Conservation (phyloP, 768 basidiomycete species). For the Phlebiopsis gigantea region DNA sequence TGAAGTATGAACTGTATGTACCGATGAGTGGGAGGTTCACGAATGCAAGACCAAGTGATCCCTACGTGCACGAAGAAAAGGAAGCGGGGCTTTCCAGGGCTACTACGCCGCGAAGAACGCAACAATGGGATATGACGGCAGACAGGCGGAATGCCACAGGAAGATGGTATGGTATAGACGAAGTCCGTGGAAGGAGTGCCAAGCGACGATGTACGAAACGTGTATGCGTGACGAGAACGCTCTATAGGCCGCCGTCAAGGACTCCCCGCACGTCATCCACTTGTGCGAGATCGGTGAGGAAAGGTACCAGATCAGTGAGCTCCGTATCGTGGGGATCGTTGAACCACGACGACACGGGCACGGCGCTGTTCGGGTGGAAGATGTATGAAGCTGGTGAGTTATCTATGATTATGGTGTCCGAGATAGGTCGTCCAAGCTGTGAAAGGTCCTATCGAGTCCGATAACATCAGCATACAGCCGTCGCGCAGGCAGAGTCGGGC, state of each 20-base stretch:
- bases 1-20: background rate
- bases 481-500: background rate
- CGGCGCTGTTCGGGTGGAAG: slow-evolving; percentile 98
- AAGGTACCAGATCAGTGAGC: slow-evolving; percentile 91
- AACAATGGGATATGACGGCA: slow-evolving; percentile 10
- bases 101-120: background rate
- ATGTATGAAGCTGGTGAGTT: slow-evolving; percentile 99
- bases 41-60: background rate
- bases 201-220: background rate
- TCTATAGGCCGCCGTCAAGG: slow-evolving; percentile 25
- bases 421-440: slow-evolving; percentile 90
- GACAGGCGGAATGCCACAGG: slow-evolving; percentile 14
- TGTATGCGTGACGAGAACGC: background rate
- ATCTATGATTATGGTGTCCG: slow-evolving; percentile 95
- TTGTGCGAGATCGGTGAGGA: slow-evolving; percentile 79
- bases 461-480: background rate
- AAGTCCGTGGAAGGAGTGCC: slow-evolving; percentile 7
- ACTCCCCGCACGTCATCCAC: slow-evolving; percentile 83
- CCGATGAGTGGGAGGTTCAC: background rate
- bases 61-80: slow-evolving; percentile 1
- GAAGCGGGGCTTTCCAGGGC: background rate
- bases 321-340: slow-evolving; percentile 99
- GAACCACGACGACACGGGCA: slow-evolving; percentile 99
- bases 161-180: slow-evolving; percentile 13
- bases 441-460: slow-evolving; percentile 80